Conservation (phyloP, 2,329 filamentous ascomycete genomes). For the Aspergillus spinulosporus region DNA sequence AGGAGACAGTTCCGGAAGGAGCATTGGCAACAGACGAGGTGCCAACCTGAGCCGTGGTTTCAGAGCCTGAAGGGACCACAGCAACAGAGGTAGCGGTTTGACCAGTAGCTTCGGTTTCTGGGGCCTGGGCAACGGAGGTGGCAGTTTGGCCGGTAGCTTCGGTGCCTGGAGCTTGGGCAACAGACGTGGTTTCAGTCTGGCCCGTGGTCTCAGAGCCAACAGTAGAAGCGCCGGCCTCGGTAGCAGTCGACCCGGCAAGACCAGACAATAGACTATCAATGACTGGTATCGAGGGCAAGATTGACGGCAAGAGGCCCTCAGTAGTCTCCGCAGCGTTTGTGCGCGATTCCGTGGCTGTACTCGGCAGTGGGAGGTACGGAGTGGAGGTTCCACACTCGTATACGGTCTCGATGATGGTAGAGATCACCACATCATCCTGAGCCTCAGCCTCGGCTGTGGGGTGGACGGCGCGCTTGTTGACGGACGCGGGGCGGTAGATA, state of each 20-base stretch:
- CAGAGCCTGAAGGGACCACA: slow-evolving; percentile 1
- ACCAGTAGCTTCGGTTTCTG: neutral
- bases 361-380: neutral
- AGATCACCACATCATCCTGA: slow-evolving; percentile 21
- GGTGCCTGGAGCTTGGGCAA: neutral
- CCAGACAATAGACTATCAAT: slow-evolving; percentile 11
- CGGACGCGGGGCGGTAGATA: slow-evolving; percentile 55
- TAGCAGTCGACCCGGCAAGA: slow-evolving; percentile 4
- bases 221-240: neutral
- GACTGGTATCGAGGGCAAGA: neutral
- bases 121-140: neutral
- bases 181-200: neutral
- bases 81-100: neutral
- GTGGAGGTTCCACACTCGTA: slow-evolving; percentile 22
- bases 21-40: neutral
- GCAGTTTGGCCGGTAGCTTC: neutral
- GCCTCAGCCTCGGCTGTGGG: slow-evolving; percentile 11
- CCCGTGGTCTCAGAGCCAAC: neutral
- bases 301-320: neutral
- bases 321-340: neutral
- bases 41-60: neutral
- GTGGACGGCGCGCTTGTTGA: slow-evolving; percentile 29
- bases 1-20: slow-evolving; percentile 5
- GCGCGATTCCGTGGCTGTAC: neutral
- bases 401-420: slow-evolving; percentile 33